Conservation (phyloP, 2,329 filamentous ascomycete species). For the Biscogniauxia marginata region DNA sequence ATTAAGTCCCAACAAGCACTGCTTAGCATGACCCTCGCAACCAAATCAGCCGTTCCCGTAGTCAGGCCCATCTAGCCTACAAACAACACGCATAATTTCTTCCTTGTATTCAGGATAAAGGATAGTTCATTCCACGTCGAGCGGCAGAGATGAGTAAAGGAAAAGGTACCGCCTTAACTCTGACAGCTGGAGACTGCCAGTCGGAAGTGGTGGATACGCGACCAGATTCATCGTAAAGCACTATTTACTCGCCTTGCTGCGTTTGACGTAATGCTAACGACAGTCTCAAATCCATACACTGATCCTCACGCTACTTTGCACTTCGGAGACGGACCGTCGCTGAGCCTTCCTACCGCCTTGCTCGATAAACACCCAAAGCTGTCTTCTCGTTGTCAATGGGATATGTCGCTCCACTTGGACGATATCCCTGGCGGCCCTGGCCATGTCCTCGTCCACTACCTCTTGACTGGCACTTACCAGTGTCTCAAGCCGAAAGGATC, state of each 20-base stretch:
- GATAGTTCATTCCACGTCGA: too few species aligned
- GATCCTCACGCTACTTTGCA: constrained; percentile 7
- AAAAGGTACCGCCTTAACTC: too few species aligned
- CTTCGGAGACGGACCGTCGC: constrained; percentile 6
- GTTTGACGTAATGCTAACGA: too few species aligned
- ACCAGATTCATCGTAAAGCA: constrained; percentile 11
- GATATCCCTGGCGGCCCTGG: constrained; percentile 18
- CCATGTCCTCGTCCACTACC: constrained; percentile 25
- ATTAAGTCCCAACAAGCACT: too few species aligned
- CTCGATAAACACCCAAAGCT: constrained; percentile 8
- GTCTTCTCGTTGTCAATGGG: neutral
- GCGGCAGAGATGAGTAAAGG: too few species aligned
- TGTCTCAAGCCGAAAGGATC: constrained; percentile 20
- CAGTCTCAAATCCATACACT: too few species aligned
- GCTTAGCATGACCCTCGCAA: too few species aligned
- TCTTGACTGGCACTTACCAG: constrained; percentile 25
- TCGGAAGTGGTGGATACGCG: constrained; percentile 1
- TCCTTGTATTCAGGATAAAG: too few species aligned
- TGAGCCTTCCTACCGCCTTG: constrained; percentile 1
- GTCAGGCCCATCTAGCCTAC: too few species aligned
- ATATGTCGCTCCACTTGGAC: constrained; percentile 1
- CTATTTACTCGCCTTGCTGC: too few species aligned
- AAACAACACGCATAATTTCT: too few species aligned
- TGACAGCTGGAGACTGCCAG: neutral
- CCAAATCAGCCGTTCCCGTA: too few species aligned